Percentiles rank a stretch among this genome's conserved stretches.
These are phyloP conservation scores for Cordyceps cateniannulata DNA, from an alignment of 2,329 filamentous ascomycete species.

Conservation along the genomic window DNA sequence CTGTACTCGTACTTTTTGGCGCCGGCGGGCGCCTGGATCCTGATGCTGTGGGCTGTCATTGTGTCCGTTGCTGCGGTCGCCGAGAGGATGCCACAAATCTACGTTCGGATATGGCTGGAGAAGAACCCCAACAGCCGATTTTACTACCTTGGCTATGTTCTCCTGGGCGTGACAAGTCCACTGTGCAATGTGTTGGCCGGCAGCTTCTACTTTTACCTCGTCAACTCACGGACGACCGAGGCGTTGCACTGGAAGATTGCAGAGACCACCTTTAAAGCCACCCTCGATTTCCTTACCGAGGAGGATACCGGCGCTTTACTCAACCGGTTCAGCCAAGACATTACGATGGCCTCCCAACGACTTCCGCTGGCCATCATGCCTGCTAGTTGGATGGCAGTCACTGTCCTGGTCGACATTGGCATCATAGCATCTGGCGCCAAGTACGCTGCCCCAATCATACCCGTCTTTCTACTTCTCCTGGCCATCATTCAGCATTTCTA, in stretches of 20 bases:
- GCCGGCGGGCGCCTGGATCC: background rate
- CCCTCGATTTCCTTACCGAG: background rate
- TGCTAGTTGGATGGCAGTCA: background rate
- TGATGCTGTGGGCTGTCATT: background rate
- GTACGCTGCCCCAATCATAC: slow-evolving; percentile 23
- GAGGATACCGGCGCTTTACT: slow-evolving; percentile 18
- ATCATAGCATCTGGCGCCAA: slow-evolving; percentile 19
- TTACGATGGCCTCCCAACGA: slow-evolving; percentile 9
- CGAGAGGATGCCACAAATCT: background rate
- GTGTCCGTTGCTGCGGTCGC: background rate
- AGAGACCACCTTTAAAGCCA: background rate
- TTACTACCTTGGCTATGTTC: background rate
- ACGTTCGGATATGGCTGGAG: slow-evolving; percentile 12
- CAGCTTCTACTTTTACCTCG: background rate
- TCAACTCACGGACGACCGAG: background rate
- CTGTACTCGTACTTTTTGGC: background rate
- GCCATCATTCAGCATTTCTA: slow-evolving; percentile 16
- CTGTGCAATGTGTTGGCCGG: background rate
- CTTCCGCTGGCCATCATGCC: background rate
- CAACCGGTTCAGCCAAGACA: slow-evolving; percentile 23
- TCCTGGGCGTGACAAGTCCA: background rate
- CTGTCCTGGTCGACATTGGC: slow-evolving; percentile 12
- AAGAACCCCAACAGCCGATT: background rate
- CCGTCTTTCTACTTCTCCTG: background rate
- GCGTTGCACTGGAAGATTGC: background rate